Base-by-base conservation (phyloP, 345 rosid species). In the Eucalyptus cladocalyx region DNA sequence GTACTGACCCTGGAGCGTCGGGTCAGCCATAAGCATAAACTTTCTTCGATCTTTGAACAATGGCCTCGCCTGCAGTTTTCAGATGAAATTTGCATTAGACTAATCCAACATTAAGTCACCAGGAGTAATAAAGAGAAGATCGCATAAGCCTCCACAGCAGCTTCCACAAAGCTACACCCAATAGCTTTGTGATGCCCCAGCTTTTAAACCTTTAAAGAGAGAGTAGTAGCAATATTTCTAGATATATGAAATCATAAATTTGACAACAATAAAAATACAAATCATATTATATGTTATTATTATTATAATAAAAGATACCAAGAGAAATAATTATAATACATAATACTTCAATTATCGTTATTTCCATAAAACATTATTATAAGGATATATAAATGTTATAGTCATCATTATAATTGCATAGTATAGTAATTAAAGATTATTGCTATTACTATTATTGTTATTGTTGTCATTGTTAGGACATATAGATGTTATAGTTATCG, bases 11-110 rank as follows among this genome's bases (percentile, higher is more conserved):
- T 95, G 96, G 81, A 97, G 96, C 91, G 92, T 87, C 11, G 99
- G 99, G 93, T 96, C 99, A 83, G 96, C 99, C 92, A 97, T 96
- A 51, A 93, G 96, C n/a, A 95, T 87, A 89, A 96, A 96, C 91
- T 93, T 96, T 86, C 94, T 94, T 81, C 99, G 92, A 91, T 97
- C 97, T 91, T 94, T 94, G 91, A 97, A 94, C 92, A 96, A 91
- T 43, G 99, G 98, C 37, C 96, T 93, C 8, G 99, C 98, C 99
- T 96, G 96, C 92, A 93, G 91, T 65, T 85, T 88, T 72, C 32
- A 37, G 47, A 56, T 19, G 19, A 86, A 51, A 40, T 87, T 30
- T 86, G 47, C 87, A 56, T 43, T 11, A 81, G 28, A n/a, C 34
- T 76, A 48, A 81, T 37, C 26, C 21, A 60, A 40, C 28, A 76